Evolutionary conservation across 495 filamentous ascomycete genomes (phyloP), one percentile per base, ranked within the genome.

Genomic region (Penicillium lividum): DNA sequence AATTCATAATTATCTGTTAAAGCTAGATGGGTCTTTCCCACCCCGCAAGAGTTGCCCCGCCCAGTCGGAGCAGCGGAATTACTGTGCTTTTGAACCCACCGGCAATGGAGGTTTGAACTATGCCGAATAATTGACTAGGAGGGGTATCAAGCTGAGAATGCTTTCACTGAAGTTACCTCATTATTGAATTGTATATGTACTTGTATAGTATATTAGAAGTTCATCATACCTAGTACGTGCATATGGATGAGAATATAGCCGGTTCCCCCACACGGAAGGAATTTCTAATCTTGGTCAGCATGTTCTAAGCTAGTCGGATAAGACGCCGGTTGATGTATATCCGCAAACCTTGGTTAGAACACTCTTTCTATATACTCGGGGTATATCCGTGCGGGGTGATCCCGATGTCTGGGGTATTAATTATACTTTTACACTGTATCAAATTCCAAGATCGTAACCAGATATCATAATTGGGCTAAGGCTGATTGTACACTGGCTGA

Each of bases 221-320:
- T 25, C 15, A 30, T 27, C 13, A 15, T 4, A 7, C 9, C 2
- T 13, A 15, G 42, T 38, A n/a, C 10, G 40, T 13, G 10, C 49
- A 27, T 49, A 45, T 53, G 60, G 56, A 57, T 56, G 60, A 66
- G 57, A 61, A 33, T 63, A 66, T 66, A 66, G 18, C 63, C 60
- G 60, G 38, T n/a, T 44, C 36, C 46, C 29, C 48, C 52, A 54
- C 48, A 27, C 56, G 50, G 50, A 64, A 59, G 18, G 3, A 22
- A 55, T 55, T 58, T 38, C 50, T 54, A 4, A 22, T 54, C 54
- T 66, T 66, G 60, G 63, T 66, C 63, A 66, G 54, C 63, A 51
- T 57, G 38, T 40, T 50, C 57, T 66, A 63, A 66, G 63, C 63
- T 43, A 42, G 57, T 60, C 43, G 53, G 49, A 49, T 27, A 51